Conservation (phyloP, 2,329 filamentous ascomycete species). For the Coleophoma eucalyptorum region DNA sequence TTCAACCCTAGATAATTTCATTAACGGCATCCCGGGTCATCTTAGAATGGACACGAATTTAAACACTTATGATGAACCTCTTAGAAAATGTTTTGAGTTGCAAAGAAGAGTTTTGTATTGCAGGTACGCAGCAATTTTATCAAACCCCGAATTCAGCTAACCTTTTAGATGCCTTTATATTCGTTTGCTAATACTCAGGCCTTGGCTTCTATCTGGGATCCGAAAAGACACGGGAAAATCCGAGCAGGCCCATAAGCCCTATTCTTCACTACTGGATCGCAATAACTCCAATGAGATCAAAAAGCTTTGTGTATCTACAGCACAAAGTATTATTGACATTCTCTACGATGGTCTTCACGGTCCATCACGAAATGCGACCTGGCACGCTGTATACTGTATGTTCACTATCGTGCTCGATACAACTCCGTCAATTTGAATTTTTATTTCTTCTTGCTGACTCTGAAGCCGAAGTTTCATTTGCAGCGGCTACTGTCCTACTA, state of each 20-base stretch:
- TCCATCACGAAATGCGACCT: conserved; percentile 8
- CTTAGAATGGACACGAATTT: neutral
- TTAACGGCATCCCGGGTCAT: conserved; percentile 7
- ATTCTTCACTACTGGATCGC: neutral
- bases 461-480: conserved; percentile 8
- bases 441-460: neutral
- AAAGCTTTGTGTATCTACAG: conserved; percentile 10
- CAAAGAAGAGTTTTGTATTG: conserved; percentile 10
- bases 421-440: neutral
- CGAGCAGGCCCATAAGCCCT: neutral
- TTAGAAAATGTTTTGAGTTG: conserved; percentile 1
- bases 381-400: conserved; percentile 17
- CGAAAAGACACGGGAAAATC: neutral
- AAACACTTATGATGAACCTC: too few relatives aligned
- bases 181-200: conserved; percentile 6
- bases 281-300: conserved; percentile 3
- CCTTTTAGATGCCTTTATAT: conserved; percentile 5
- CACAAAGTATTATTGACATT: conserved; percentile 7
- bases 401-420: neutral
- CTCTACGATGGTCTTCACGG: conserved; percentile 4
- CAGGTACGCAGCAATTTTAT: conserved; percentile 7
- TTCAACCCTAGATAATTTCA: conserved; percentile 11
- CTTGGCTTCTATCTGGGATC: conserved; percentile 3
- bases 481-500: conserved; percentile 11
- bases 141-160: neutral